Evolutionary conservation across 2,329 filamentous ascomycete genomes (phyloP), one percentile per base, ranked within the genome.

Genomic region (Phyllosticta citribraziliensis): DNA sequence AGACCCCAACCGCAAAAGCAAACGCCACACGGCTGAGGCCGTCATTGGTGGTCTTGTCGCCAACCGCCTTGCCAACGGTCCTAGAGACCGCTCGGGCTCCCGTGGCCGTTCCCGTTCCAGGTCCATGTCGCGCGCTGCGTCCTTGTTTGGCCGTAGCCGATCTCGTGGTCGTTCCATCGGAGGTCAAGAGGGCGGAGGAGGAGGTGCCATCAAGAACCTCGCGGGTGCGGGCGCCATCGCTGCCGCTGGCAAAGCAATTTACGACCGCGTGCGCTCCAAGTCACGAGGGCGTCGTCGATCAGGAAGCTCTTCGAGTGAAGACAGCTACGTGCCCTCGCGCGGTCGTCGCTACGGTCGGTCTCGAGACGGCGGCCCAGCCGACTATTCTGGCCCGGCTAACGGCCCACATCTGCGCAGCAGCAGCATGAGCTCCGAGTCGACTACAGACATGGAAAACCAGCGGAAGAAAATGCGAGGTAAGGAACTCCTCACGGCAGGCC

Each of bases 21-120:
- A 91, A 75, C 84, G 90, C 55, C 88, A 94, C 68, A 82, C 96
- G 61, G 80, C 91, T 51, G 90, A 96, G 73, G 89, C 92, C 47
- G 91, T 95, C 60, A 83, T 97, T 63, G 92, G 91, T 69, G 93
- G 93, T 73, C 82, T 97, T 54, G 84, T 93, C 33, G 88, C 90
- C 53, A 96, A 91, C 75, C 88, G 89, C 60, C 78, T 96, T 64
- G 84, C 96, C 72, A 92, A 96, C 70, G 92, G 92, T 20, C 84
- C 88, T 80, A 76, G 84, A 79, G 73, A 84, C 82, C 70, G 88
- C 84, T 71, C 85, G 80, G 69, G 84, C 80, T 77, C 86, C 82
- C 73, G 72, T 57, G 70, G 74, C 67, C 65, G 68, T 55, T 72
- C 69, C 40, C 65, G 64, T 27, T 64, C 68, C 17, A 81, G 87